These are phyloP conservation scores for Nasturtium officinale DNA, from an alignment of 345 rosid species.

Conservation along the genomic window DNA sequence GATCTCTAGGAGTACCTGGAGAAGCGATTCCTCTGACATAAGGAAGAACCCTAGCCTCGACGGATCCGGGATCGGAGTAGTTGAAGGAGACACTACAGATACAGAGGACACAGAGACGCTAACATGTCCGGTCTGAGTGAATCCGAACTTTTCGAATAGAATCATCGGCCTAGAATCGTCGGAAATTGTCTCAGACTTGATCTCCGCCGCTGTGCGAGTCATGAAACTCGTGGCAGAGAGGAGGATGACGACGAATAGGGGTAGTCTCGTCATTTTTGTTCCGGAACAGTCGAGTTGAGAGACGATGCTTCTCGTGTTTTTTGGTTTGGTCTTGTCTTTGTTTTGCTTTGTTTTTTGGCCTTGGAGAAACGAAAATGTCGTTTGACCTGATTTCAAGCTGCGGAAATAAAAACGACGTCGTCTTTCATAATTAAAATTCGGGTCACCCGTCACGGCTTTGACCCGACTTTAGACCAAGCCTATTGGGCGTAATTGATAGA, in stretches of 20 bases:
- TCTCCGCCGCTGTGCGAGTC: conserved; percentile 58
- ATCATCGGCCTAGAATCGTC: conserved; percentile 82
- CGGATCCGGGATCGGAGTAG: conserved; percentile 50
- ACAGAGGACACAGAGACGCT: conserved; percentile 67
- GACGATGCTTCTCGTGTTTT: conserved; percentile 29
- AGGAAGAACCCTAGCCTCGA: conserved; percentile 89
- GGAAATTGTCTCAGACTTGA: conserved; percentile 59
- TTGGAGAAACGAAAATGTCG: conserved; percentile 17
- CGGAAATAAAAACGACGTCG: not conserved
- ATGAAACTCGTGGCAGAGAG: conserved; percentile 41
- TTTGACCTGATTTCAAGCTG: conserved; percentile 9
- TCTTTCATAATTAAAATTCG: not conserved
- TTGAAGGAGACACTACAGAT: conserved; percentile 52
- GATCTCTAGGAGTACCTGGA: conserved; percentile 75
- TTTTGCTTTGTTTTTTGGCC: not conserved
- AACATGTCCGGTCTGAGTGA: conserved; percentile 79
- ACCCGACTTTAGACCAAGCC: not conserved
- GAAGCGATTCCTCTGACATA: conserved; percentile 83
- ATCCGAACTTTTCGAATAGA: conserved; percentile 92
- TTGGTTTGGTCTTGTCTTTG: not conserved
- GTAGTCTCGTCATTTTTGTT: conserved; percentile 35
- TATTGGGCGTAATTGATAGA: conserved; percentile 17
- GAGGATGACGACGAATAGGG: conserved; percentile 32
- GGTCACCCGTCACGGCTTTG: not conserved
- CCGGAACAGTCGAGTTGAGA: conserved; percentile 7